Percentiles rank a stretch among this genome's conserved stretches.
Conservation (phyloP, 1,284 basidiomycete species). For the Leccinum proximum region DNA sequence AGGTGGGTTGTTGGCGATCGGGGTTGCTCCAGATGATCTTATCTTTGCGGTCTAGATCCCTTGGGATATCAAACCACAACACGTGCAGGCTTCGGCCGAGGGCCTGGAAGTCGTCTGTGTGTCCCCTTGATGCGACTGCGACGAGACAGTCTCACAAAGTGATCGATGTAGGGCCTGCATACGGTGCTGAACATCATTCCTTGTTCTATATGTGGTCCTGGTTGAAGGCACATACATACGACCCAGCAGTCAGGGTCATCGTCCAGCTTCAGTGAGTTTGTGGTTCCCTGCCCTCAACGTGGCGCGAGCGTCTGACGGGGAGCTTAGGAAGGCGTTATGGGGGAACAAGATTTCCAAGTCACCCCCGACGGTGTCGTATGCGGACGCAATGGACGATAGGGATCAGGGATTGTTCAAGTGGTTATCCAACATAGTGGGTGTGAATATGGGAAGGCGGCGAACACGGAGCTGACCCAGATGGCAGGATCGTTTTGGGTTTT, state of each 20-base stretch:
- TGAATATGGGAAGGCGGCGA: background rate
- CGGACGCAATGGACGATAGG: constrained; percentile 69
- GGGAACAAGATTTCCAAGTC: constrained; percentile 72
- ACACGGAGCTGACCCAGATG: constrained; percentile 7
- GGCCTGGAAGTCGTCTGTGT: constrained; percentile 71
- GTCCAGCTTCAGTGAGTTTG: constrained; percentile 39
- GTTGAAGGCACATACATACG: constrained; percentile 74
- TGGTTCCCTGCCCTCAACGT: constrained; percentile 1
- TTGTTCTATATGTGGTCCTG: constrained; percentile 89
- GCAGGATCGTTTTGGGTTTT: constrained; percentile 87
- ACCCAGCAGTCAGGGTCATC: constrained; percentile 47
- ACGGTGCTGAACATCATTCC: constrained; percentile 49
- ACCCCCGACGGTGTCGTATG: constrained; percentile 76
- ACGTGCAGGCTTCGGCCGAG: constrained; percentile 56
- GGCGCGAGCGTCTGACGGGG: constrained; percentile 1
- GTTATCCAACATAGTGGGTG: constrained; percentile 77
- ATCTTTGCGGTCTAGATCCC: constrained; percentile 57
- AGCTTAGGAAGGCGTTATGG: constrained; percentile 74
- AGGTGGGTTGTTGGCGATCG: constrained; percentile 41
- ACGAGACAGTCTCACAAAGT: constrained; percentile 8
- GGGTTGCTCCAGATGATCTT: background rate
- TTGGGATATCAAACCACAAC: constrained; percentile 61
- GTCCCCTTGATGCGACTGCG: constrained; percentile 1
- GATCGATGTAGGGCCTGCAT: constrained; percentile 51
- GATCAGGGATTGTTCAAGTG: constrained; percentile 77